Evolutionary conservation across 192 early-diverging fungal genomes (phyloP).

Genomic region (Coemansia sp.): DNA sequence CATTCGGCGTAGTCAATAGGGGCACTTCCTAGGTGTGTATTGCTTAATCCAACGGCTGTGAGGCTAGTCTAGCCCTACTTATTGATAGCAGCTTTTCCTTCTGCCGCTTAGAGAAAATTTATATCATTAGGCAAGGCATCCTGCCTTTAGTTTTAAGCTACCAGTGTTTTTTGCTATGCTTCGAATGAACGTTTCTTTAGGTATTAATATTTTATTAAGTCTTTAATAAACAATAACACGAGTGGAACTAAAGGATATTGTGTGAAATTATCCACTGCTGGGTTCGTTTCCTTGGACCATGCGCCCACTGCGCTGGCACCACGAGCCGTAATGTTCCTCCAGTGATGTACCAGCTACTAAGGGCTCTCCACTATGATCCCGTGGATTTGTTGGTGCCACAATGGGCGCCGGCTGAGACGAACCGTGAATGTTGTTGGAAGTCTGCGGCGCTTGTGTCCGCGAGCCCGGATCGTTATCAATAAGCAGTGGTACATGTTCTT

Average conservation of each 20-base stretch:
- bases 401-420: slow-evolving; percentile 1
- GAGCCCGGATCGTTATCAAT: slow-evolving; percentile 50
- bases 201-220: too few species aligned
- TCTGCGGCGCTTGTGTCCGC: neutral
- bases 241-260: neutral
- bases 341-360: slow-evolving; percentile 16
- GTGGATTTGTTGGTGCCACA: neutral
- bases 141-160: too few species aligned
- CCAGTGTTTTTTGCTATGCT: too few species aligned
- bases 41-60: too few species aligned
- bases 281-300: slow-evolving; percentile 18
- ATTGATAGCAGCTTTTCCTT: too few species aligned
- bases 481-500: slow-evolving; percentile 43
- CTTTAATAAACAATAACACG: neutral
- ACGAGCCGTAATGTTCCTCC: slow-evolving; percentile 52
- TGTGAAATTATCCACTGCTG: neutral
- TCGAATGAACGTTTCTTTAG: too few species aligned
- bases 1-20: too few species aligned
- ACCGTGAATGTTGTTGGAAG: neutral
- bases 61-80: too few species aligned
- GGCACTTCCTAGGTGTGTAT: too few species aligned
- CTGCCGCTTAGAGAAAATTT: too few species aligned
- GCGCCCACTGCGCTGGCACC: slow-evolving; percentile 37
- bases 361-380: neutral
- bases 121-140: too few species aligned